Evolutionary conservation across 768 basidiomycete species (phyloP).

Genomic region (Boletus edulis): DNA sequence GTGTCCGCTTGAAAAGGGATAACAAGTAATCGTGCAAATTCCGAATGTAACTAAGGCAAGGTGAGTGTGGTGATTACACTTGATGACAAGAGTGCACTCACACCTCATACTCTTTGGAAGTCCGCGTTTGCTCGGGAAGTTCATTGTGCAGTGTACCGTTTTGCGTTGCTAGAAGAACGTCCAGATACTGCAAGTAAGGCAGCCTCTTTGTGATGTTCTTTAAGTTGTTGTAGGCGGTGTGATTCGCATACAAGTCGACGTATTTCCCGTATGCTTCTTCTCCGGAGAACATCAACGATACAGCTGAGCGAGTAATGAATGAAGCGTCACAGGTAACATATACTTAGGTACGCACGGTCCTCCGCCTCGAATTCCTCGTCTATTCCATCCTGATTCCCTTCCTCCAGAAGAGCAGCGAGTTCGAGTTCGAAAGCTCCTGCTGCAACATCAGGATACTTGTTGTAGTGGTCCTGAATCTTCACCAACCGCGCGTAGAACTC

Average conservation of each 20-base stretch:
- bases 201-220: conserved; percentile 80
- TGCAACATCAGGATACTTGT: conserved; percentile 89
- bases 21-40: conserved; percentile 79
- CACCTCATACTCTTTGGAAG: conserved; percentile 77
- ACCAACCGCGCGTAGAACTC: conserved; percentile 96
- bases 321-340: conserved; percentile 3
- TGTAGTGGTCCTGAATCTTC: conserved; percentile 95
- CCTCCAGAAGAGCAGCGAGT: conserved; percentile 77
- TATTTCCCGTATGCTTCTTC: conserved; percentile 96
- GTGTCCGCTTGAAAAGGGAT: conserved; percentile 81
- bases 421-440: conserved; percentile 82
- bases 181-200: conserved; percentile 92
- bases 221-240: conserved; percentile 86
- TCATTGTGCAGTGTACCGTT: conserved; percentile 62
- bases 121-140: conserved; percentile 62
- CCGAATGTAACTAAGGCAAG: conserved; percentile 68
- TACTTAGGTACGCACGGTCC: conserved; percentile 63
- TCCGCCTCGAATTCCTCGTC: conserved; percentile 77
- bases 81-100: conserved; percentile 38
- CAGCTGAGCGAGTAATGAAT: conserved; percentile 43
- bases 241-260: conserved; percentile 87
- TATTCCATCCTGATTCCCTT: conserved; percentile 62
- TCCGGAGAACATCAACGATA: conserved; percentile 88
- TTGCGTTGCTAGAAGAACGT: conserved; percentile 70
- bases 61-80: conserved; percentile 7